A percentile compares a stretch with the other conserved stretches of the same genome.
Evolutionary conservation across 768 basidiomycete species (phyloP).

Genomic region (Boletus subcaerulescens): DNA sequence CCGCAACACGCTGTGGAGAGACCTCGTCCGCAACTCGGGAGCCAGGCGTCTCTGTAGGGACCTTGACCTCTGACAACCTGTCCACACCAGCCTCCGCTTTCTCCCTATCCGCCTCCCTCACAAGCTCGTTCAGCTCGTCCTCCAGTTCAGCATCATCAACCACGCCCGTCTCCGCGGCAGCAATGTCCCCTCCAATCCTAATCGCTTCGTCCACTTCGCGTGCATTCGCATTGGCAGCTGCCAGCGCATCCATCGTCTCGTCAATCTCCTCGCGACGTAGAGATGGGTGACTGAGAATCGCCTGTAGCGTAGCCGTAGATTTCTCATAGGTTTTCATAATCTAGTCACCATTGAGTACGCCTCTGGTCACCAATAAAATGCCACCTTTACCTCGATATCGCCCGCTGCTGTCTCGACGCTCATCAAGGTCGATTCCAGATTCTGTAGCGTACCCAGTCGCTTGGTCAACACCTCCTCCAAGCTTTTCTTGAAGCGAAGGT

Average conservation of each 20-base stretch:
- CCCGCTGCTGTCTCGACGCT: conserved; percentile 87
- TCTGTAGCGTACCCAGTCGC: conserved; percentile 69
- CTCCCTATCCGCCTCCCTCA: conserved; percentile 42
- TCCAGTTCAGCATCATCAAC: conserved; percentile 61
- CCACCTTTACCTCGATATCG: conserved; percentile 69
- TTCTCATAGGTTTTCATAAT: conserved; percentile 85
- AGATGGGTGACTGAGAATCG: conserved; percentile 76
- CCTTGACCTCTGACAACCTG: conserved; percentile 18
- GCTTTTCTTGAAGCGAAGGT: conserved; percentile 78
- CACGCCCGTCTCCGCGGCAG: conserved; percentile 42
- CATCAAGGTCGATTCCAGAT: conserved; percentile 71
- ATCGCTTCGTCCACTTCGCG: conserved; percentile 81
- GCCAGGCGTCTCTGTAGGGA: conserved; percentile 13
- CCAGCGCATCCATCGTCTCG: conserved; percentile 83
- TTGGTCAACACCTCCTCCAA: conserved; percentile 76
- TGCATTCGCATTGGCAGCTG: conserved; percentile 79
- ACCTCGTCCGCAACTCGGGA: neutral
- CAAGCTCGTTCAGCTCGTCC: conserved; percentile 61
- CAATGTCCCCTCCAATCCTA: conserved; percentile 60
- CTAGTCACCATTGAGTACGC: conserved; percentile 35
- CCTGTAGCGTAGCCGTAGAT: conserved; percentile 72
- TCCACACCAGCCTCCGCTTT: conserved; percentile 35
- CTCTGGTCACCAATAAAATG: neutral
- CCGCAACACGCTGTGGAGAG: conserved; percentile 7
- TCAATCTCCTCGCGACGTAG: conserved; percentile 78